phyloP scores from a whole-genome alignment of 768 basidiomycete genomes.

The Pleurotus citrinopileatus region DNA sequence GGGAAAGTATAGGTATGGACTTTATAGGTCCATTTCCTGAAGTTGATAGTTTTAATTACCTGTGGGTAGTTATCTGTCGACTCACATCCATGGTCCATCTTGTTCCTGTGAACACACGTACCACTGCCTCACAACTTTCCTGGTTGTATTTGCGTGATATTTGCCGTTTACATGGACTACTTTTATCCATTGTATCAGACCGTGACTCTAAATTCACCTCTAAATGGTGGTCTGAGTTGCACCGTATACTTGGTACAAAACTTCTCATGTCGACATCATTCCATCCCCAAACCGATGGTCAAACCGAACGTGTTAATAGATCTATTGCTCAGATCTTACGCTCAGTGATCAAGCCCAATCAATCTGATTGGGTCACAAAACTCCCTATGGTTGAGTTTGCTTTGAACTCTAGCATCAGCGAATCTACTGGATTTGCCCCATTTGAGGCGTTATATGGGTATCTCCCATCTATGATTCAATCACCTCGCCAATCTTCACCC shows the following conservation, averaged over 20 bases:
- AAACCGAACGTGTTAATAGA: constrained; percentile 24
- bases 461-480: constrained; percentile 19
- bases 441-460: constrained; percentile 5
- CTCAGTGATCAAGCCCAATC: constrained; percentile 19
- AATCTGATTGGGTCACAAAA: constrained; percentile 28
- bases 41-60: constrained; percentile 22
- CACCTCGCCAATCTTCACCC: neutral
- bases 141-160: constrained; percentile 27
- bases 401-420: constrained; percentile 27
- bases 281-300: constrained; percentile 40
- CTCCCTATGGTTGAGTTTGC: constrained; percentile 36
- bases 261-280: constrained; percentile 34
- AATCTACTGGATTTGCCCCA: neutral
- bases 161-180: constrained; percentile 27
- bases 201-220: constrained; percentile 32
- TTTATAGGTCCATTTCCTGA: constrained; percentile 34
- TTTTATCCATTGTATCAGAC: constrained; percentile 27
- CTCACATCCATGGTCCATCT: constrained; percentile 31
- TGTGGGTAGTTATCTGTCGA: constrained; percentile 28
- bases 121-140: constrained; percentile 24
- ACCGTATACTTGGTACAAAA: constrained; percentile 23
- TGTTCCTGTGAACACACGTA: constrained; percentile 22
- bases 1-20: constrained; percentile 37
- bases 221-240: constrained; percentile 28
- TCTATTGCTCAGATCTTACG: constrained; percentile 29